Percentiles rank a stretch among this genome's conserved stretches.
Conservation (phyloP, 768 basidiomycete genomes). For the Naematelia aurantialba region DNA sequence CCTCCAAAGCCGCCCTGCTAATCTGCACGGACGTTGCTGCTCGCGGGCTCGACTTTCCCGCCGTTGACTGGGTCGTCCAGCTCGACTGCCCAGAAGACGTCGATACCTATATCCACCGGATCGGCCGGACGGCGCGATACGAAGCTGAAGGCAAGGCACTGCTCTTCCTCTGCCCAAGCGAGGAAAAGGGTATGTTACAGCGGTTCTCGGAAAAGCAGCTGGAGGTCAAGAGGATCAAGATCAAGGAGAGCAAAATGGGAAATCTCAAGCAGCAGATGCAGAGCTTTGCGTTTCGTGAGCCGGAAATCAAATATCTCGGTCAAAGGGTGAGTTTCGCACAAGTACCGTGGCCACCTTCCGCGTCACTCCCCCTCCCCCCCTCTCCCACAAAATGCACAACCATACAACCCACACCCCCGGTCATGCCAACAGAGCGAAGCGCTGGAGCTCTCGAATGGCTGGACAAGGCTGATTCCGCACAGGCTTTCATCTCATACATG, state of each 20-base stretch:
- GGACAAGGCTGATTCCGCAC: slow-evolving; percentile 10
- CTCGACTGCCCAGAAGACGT: slow-evolving; percentile 94
- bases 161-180: slow-evolving; percentile 77
- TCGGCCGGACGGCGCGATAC: slow-evolving; percentile 91
- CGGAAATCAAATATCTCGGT: slow-evolving; percentile 93
- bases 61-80: slow-evolving; percentile 95
- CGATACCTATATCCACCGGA: slow-evolving; percentile 95
- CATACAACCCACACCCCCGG: neutral
- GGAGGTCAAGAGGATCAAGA: slow-evolving; percentile 69
- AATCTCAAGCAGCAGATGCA: slow-evolving; percentile 83
- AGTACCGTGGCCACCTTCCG: slow-evolving; percentile 2
- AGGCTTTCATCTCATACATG: slow-evolving; percentile 95
- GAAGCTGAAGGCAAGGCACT: slow-evolving; percentile 82
- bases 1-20: slow-evolving; percentile 74
- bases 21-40: slow-evolving; percentile 97
- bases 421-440: neutral
- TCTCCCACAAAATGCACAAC: neutral
- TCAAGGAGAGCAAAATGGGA: slow-evolving; percentile 78
- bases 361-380: neutral
- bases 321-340: slow-evolving; percentile 66
- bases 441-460: neutral
- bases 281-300: slow-evolving; percentile 86
- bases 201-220: slow-evolving; percentile 71
- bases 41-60: slow-evolving; percentile 91
- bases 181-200: slow-evolving; percentile 82